These are phyloP conservation scores for Trametes sanguinea DNA, from an alignment of 768 basidiomycete species.

Conservation along the genomic window DNA sequence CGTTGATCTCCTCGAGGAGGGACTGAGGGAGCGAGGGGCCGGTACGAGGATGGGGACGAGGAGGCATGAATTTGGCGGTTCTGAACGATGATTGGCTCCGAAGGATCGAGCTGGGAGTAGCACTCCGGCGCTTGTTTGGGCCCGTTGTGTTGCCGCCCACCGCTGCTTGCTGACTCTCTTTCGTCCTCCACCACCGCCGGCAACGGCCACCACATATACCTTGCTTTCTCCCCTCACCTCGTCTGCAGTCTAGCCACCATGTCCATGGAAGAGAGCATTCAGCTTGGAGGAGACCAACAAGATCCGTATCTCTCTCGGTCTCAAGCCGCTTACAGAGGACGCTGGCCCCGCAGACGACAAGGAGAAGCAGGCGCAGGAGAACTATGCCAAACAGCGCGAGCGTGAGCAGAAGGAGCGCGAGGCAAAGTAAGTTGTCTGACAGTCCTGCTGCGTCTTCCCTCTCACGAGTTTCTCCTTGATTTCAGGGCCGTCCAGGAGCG, in stretches of 20 bases:
- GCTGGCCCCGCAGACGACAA: constrained; percentile 66
- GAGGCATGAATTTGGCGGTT: constrained; percentile 26
- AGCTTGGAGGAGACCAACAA: constrained; percentile 95
- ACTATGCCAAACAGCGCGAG: constrained; percentile 76
- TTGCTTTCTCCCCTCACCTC: background rate
- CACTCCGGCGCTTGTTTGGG: constrained; percentile 10
- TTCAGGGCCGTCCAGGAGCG: constrained; percentile 67
- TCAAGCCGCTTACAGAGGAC: constrained; percentile 91
- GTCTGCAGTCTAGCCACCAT: constrained; percentile 15
- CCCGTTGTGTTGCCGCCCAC: background rate
- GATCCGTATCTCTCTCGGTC: constrained; percentile 90
- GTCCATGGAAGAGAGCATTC: constrained; percentile 85
- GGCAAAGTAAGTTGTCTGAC: constrained; percentile 57
- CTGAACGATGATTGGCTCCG: constrained; percentile 6
- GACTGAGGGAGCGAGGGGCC: constrained; percentile 31
- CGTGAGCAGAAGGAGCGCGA: constrained; percentile 70
- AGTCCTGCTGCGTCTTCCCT: constrained; percentile 10
- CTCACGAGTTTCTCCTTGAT: constrained; percentile 18
- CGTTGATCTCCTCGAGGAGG: constrained; percentile 32
- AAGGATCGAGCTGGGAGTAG: background rate
- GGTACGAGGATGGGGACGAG: constrained; percentile 16
- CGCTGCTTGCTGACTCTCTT: background rate
- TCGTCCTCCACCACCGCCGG: constrained; percentile 6
- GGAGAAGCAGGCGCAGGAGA: constrained; percentile 84
- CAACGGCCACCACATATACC: background rate